Evolutionary conservation across 176 grass and related monocot species (phyloP), one percentile per base, ranked within the genome.

Genomic region (bread wheat (Triticum aestivum)): DNA sequence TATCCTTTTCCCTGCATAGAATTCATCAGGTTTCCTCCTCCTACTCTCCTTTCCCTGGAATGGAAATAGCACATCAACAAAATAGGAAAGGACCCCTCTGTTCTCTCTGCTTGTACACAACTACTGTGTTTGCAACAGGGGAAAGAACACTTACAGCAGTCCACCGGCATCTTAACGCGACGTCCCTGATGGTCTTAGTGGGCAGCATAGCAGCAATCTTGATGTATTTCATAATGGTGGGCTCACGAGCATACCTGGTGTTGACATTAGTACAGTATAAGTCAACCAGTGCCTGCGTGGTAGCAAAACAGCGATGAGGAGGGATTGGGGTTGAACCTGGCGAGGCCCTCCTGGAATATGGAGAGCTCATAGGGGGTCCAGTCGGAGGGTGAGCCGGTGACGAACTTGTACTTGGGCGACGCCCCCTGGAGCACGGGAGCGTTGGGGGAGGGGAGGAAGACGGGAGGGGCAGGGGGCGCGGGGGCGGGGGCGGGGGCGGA

Each of bases 151-250:
- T 84, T 86, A 94, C 92, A 67, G 39, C 66, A 69, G 72, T 82
- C 88, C 90, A 97, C 20, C 61, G 85, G 83, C 91, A 97, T 86
- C 91, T 93, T 82, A 97, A 76, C 8, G 95, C 95, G 27, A 97
- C 91, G 69, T 97, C 95, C 75, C 95, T 92, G 77, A 97, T 87
- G 11, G 92, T 94, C 81, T 85, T 97, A 27, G 87, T 81, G 62
- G 89, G 92, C 89, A 97, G 85, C 87, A 91, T 94, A 47, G 92
- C 90, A 47, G 95, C 92, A 75, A 94, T 91, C 75, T 97, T 97
- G 87, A 94, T 90, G 86, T 94, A 94, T 83, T 94, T 97, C 82
- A 88, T 93, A 67, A 97, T 93, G 58, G 71, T 97, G 49, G 87
- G 89, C 68, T 94, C 91, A 66, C 64, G 80, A 49, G 87, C 85